Evolutionary conservation across 1,284 basidiomycete species (phyloP).

Genomic region (Mycena citricolor): DNA sequence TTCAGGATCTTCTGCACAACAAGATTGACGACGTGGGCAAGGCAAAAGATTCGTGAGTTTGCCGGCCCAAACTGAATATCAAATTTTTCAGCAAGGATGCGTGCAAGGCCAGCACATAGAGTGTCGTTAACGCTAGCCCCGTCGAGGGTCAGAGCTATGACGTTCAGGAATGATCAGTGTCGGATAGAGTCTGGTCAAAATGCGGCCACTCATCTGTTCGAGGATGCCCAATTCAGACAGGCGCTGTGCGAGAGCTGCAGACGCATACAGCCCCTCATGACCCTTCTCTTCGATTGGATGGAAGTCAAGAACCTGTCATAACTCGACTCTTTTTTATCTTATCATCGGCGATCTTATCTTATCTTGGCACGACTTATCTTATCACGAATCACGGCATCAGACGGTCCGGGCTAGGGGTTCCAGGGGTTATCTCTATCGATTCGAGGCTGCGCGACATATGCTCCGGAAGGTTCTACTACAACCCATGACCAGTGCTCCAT

Average conservation of each 20-base stretch:
- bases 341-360: no score
- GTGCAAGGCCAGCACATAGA: slow-evolving; percentile 23
- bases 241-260: slow-evolving; percentile 2
- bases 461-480: no score
- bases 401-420: no score
- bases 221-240: slow-evolving; percentile 6
- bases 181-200: not conserved
- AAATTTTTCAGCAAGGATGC: slow-evolving; percentile 21
- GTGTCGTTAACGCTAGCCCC: slow-evolving; percentile 35
- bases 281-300: slow-evolving; percentile 21
- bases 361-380: no score
- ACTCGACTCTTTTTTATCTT: no score
- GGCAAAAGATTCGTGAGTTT: slow-evolving; percentile 25
- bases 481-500: no score
- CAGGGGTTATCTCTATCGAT: no score
- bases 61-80: slow-evolving; percentile 13
- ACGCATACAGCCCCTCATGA: slow-evolving; percentile 19
- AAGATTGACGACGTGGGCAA: slow-evolving; percentile 37
- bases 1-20: slow-evolving; percentile 36
- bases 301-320: slow-evolving; percentile 17
- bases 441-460: no score
- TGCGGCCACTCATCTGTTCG: slow-evolving; percentile 14
- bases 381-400: no score
- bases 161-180: slow-evolving; percentile 22
- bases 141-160: slow-evolving; percentile 29